A percentile compares a stretch with the other conserved stretches of the same genome.
Evolutionary conservation across 2,329 filamentous ascomycete genomes (phyloP).

Genomic region (Capronia americana): DNA sequence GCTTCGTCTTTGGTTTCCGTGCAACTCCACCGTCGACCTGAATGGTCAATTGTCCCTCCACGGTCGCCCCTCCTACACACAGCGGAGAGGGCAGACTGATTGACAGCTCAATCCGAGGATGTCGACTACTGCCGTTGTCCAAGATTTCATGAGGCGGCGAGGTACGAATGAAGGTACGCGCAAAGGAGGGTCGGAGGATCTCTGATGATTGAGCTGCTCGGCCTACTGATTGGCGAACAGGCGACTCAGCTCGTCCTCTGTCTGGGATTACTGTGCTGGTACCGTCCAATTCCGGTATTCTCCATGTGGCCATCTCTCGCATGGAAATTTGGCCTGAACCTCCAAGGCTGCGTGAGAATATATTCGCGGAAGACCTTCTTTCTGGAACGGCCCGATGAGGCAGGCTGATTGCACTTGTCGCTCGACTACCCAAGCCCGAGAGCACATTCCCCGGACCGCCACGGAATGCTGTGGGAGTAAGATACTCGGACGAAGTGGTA

Average conservation of each 20-base stretch:
- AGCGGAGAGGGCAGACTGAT: constrained; percentile 58
- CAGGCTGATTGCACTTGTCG: constrained; percentile 37
- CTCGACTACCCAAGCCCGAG: constrained; percentile 28
- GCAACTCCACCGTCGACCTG: constrained; percentile 55
- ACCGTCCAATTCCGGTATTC: constrained; percentile 31
- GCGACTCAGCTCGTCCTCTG: constrained; percentile 55
- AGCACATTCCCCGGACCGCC: constrained; percentile 10
- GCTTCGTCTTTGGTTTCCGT: constrained; percentile 46
- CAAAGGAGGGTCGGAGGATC: constrained; percentile 50
- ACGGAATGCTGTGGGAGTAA: constrained; percentile 27
- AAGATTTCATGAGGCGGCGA: constrained; percentile 56
- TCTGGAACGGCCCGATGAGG: constrained; percentile 36
- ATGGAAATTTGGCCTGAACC: constrained; percentile 32
- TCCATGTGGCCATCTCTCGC: constrained; percentile 39
- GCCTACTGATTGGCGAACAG: constrained; percentile 53
- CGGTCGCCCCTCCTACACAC: constrained; percentile 62
- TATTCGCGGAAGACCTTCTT: constrained; percentile 37
- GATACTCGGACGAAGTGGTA: constrained; percentile 33
- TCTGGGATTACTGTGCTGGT: constrained; percentile 47
- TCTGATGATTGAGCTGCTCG: constrained; percentile 54
- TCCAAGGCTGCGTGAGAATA: constrained; percentile 32
- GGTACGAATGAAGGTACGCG: constrained; percentile 57
- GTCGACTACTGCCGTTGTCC: constrained; percentile 56
- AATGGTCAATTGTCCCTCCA: constrained; percentile 59
- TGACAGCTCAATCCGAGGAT: constrained; percentile 57